phyloP scores from a whole-genome alignment of 1,139 yeast genomes.

The Citeromyces siamensis region DNA sequence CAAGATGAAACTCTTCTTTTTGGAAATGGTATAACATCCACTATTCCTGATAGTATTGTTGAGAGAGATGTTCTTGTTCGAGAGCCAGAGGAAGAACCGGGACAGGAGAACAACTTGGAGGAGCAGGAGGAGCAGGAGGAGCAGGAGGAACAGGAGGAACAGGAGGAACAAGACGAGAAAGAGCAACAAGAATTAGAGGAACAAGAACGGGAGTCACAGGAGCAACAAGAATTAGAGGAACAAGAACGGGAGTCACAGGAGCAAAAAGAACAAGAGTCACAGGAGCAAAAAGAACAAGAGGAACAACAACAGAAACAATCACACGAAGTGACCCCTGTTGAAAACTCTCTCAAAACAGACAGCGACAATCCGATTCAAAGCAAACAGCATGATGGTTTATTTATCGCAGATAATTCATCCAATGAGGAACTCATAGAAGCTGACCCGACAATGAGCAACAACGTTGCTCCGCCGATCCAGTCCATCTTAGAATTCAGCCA shows the following conservation, averaged over 20 bases:
- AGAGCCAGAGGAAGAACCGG: constrained; percentile 7
- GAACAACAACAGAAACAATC: not conserved
- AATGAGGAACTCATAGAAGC: too few species aligned
- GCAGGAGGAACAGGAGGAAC: constrained; percentile 6
- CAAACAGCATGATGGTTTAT: too few species aligned
- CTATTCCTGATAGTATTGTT: constrained; percentile 7
- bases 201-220: constrained; percentile 5
- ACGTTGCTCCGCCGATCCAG: too few species aligned
- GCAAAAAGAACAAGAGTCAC: constrained; percentile 6
- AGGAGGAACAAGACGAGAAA: constrained; percentile 6
- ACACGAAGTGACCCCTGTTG: not conserved
- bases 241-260: constrained; percentile 7
- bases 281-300: not conserved
- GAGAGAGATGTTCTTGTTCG: constrained; percentile 10
- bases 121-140: constrained; percentile 7
- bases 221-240: constrained; percentile 4
- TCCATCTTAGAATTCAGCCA: too few species aligned
- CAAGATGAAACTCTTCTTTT: not conserved
- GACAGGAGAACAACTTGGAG: constrained; percentile 6
- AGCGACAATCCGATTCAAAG: too few species aligned
- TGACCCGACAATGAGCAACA: too few species aligned
- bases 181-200: constrained; percentile 5
- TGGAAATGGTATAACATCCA: not conserved
- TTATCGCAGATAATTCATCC: not conserved
- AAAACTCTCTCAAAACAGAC: not conserved